Base-by-base conservation (phyloP, 805 yeast species). In the Zygosaccharomyces siamensis region DNA sequence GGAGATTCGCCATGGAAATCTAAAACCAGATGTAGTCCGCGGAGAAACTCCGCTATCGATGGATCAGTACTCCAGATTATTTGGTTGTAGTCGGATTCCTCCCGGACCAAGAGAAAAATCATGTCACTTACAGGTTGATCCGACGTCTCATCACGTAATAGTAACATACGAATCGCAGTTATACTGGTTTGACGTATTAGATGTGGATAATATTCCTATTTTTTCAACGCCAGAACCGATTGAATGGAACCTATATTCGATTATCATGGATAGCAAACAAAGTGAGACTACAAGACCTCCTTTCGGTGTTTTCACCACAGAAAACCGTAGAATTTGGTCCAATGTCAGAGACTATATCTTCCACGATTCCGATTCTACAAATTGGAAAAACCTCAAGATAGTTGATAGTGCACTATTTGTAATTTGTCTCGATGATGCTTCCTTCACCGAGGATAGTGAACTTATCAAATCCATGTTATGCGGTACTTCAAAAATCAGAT, bases 121-220 rank as follows among this genome's bases (percentile, higher is more conserved):
- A 0, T 89, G 97, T 66, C 80, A 86, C 48, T 81, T 89, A 82
- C 96, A 89, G 67, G 78, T 87, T 1, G 96, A 87, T 66, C 63
- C 75, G 6, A 72, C 80, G 7, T 81, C 93, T 1, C 85, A 81
- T 59, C 97, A 89, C 66, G 80, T 89, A 32, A 83, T 89, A 7
- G 90, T 89, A 12, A 70, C 88, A 64, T 82, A 88, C 53, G 83
- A 86, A 60, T 86, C 95, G 2, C 96, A 89, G 67, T 87, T 89
- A 66, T 89, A 89, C 69, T 89, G 97, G 96, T 89, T 89, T 64
- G 96, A 89, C 63, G 97, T 89, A 1, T 71, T 89, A 58, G 95
- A 89, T 66, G 74, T 75, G 43, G 70, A 81, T 53, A 80, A 86
- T 63, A 83, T 86, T 61, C 73, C 89, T 53, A 75, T 89, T 42